Base-by-base conservation (phyloP, 2,329 filamentous ascomycete genomes). In the Aspergillus viridinutans region DNA sequence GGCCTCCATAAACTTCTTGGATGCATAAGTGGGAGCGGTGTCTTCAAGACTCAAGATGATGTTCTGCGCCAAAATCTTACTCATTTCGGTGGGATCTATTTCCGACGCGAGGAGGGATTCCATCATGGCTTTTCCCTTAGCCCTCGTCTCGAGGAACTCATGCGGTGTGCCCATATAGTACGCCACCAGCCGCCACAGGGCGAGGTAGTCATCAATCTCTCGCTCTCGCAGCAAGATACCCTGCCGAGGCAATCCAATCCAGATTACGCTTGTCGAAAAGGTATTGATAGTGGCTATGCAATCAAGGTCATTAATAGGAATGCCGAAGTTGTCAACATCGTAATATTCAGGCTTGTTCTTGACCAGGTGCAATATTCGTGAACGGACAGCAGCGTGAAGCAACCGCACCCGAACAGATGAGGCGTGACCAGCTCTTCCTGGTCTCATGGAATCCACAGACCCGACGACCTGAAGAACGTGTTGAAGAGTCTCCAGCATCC, bases 271-370 rank as follows among this genome's bases (percentile, higher is more conserved):
- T 0, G 85, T 80, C 0, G 85, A 89, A 72, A 93, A 93, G 1
- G 84, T 85, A 38, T 79, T 80, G 58, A 92, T 86, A 1, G 90
- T 92, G 10, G 80, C 87, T 35, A 92, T 84, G 56, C 81, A 84
- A 71, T 93, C 89, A 1, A 93, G 80, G 64, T 92, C 87, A 64
- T 89, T 92, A 68, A 92, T 85, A 4, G 88, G 88, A 3, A 88
- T 76, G 3, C 88, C 88, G 67, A 78, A 82, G 40, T 79, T 72
- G 20, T 80, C 72, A 0, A 84, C 70, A 60, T 85, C 78, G 71
- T 86, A 90, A 72, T 90, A 90, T 2, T 76, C 77, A 0, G 85
- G 84, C 20, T 78, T 74, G 40, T 79, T 71, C n/a, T 76, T 69
- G 14, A 81, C 80, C 7, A 90, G 79, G 28, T 78, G 78, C 63